Evolutionary conservation across 2,329 filamentous ascomycete species (phyloP).

Genomic region (Pseudogymnoascus sp.): DNA sequence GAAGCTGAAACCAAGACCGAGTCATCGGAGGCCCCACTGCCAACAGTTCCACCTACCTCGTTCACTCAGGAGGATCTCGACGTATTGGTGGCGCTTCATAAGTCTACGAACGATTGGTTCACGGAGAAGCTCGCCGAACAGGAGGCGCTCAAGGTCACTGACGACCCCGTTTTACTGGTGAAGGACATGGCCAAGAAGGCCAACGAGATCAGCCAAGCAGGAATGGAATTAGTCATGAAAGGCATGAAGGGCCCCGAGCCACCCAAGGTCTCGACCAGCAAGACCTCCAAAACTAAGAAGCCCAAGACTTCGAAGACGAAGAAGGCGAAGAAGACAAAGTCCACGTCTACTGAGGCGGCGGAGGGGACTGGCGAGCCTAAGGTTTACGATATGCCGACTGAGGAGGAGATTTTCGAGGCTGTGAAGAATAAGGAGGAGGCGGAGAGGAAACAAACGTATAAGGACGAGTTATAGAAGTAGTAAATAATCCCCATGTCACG

Average conservation of each 20-base stretch:
- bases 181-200: constrained; percentile 65
- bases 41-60: constrained; percentile 53
- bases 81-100: constrained; percentile 54
- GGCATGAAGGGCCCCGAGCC: constrained; percentile 46
- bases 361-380: constrained; percentile 37
- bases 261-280: constrained; percentile 37
- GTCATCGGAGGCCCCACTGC: constrained; percentile 28
- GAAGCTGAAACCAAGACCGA: constrained; percentile 25
- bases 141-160: constrained; percentile 58
- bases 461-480: constrained; percentile 8
- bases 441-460: background rate
- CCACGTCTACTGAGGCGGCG: constrained; percentile 24
- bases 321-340: constrained; percentile 31
- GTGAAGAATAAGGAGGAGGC: constrained; percentile 36
- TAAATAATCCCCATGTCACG: constrained; percentile 1
- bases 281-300: constrained; percentile 32
- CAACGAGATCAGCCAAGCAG: constrained; percentile 63
- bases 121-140: constrained; percentile 64
- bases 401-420: constrained; percentile 47
- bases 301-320: constrained; percentile 33
- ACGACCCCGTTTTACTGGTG: constrained; percentile 66
- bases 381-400: constrained; percentile 38
- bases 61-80: constrained; percentile 69
- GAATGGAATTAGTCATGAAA: constrained; percentile 64
- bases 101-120: constrained; percentile 65